Base-by-base conservation (phyloP, 305 asterid species). In the Fraxinus albicans region DNA sequence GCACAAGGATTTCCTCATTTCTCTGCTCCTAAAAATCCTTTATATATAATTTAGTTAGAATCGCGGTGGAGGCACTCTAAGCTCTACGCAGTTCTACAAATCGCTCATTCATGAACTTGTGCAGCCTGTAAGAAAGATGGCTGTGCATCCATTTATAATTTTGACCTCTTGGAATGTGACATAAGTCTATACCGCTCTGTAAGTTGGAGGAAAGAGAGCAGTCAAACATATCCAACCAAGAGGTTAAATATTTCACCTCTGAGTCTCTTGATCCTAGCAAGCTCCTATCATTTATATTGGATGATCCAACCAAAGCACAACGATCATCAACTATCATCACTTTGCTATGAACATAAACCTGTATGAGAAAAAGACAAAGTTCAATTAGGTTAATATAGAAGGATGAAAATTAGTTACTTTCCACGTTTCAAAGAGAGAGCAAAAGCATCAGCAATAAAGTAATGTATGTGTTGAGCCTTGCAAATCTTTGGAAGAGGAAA, bases 281-380 rank as follows among this genome's bases (percentile, higher is more conserved):
- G 86, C 99, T 96, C 85, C 99, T 95, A 88, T 96, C 99, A 76
- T 96, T 96, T 80, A 96, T 91, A 89, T 96, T 96, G 70, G 98
- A 92, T 77, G 99, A 96, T 77, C 99, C 99, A 79, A 96, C 79
- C 87, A 96, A 82, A 80, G 97, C 88, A 86, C 89, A 83, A 2
- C 90, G 92, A 82, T 96, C 99, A 88, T 96, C 99, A 50, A 94
- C 89, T 84, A 96, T 92, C 98, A 96, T 94, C 79, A 96, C 94
- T 91, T 96, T 96, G 82, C 99, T 96, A 81, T 96, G 99, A 74
- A 96, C 98, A 79, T 96, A 96, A 53, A 96, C 90, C 99, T 96
- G 88, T 79, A 67, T 3, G 47, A 58, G 80, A 78, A 79, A 84
- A 75, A 75, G 79, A 65, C 44, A 23, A 17, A 69, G 76, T 69